A percentile compares a stretch with the other conserved stretches of the same genome.
Evolutionary conservation across 345 rosid genomes (phyloP).

Genomic region (Eucalyptus dawsonii): DNA sequence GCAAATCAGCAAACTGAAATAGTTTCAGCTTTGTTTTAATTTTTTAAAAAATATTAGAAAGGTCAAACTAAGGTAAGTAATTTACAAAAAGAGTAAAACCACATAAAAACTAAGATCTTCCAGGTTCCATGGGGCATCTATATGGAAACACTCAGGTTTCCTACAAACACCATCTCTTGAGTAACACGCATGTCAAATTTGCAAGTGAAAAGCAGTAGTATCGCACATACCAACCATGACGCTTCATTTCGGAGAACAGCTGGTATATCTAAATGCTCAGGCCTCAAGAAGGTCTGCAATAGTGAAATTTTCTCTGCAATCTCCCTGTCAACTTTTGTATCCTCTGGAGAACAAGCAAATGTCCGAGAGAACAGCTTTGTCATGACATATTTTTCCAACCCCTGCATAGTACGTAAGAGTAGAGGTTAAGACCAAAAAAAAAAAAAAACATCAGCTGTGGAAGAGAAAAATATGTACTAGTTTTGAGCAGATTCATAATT

Average conservation of each 20-base stretch:
- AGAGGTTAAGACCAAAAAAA: background rate
- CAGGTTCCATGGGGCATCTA: background rate
- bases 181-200: background rate
- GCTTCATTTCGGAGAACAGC: constrained; percentile 34
- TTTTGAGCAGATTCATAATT: background rate
- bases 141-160: background rate
- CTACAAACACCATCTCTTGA: background rate
- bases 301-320: constrained; percentile 29
- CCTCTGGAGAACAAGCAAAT: constrained; percentile 33
- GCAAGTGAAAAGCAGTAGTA: background rate
- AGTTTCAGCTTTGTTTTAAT: background rate
- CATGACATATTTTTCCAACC: constrained; percentile 52
- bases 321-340: constrained; percentile 25
- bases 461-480: background rate
- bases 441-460: background rate
- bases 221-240: constrained; percentile 44
- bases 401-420: constrained; percentile 12
- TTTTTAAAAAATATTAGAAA: background rate
- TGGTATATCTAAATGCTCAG: constrained; percentile 53
- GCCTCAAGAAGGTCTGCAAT: constrained; percentile 41
- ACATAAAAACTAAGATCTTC: background rate
- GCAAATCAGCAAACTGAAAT: background rate
- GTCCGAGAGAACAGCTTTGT: constrained; percentile 34
- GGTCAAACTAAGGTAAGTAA: background rate
- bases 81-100: background rate